Base-by-base conservation (phyloP, 148 eudicot genomes). In the Cornus florida region DNA sequence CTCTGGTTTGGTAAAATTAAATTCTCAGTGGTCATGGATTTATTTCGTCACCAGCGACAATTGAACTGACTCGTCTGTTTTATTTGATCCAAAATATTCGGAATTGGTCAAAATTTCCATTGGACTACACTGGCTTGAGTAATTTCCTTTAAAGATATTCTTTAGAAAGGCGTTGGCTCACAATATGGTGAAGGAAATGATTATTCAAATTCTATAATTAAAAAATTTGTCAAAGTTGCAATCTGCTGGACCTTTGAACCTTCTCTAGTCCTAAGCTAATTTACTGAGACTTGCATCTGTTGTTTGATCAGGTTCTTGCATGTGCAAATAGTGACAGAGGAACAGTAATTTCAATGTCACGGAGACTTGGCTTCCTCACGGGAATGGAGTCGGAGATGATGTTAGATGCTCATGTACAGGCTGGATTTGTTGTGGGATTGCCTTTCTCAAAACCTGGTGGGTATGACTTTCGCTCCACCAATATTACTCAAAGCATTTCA, bases 341-440 rank as follows among this genome's bases (percentile, higher is more conserved):
- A 78, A 76, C 86, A 38, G 93, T 93, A 70, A 83, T 93, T 74
- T 94, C 91, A 86, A 90, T 95, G 99, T 95, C 99, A 38, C 78
- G 67, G 74, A 89, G 97, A 77, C 95, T 95, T 66, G 99, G 99
- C 32, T 95, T 95, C 84, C 79, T 95, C 73, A 84, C 97, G 16
- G 99, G 99, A 64, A 77, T 71, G 83, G 99, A 95, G 70, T 88
- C 99, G 10, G 97, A 95, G 68, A 77, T 93, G 64, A 89, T 95
- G 99, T 35, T 93, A 75, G 99, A 95, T 14, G 97, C 99, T 46
- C 99, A 95, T 79, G 95, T 91, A 73, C 95, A 95, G 83, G 97
- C 99, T 69, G 97, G 90, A 76, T 95, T 95, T 87, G 83, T 95
- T 68, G 94, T 95, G 76, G 99, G 99, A 33, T 82, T 93, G 83